Evolutionary conservation across 371 early-diverging fungal species (phyloP).

Genomic region (Saksenaea oblongispora): DNA sequence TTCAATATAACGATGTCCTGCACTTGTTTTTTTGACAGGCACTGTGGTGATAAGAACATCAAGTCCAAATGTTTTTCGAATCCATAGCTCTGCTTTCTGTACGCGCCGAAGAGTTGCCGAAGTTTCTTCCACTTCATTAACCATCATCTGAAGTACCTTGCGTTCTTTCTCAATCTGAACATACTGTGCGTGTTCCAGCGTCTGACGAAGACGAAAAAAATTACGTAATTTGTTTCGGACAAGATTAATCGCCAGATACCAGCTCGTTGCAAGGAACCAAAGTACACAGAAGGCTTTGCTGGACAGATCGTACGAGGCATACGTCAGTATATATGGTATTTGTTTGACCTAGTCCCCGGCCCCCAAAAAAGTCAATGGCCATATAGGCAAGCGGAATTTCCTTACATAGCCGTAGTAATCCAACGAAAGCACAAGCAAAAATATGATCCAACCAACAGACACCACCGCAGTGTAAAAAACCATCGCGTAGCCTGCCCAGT

Average conservation of each 20-base stretch:
- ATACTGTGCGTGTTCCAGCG: slow-evolving; percentile 40
- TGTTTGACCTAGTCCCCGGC: slow-evolving; percentile 8
- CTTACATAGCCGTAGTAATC: slow-evolving; percentile 63
- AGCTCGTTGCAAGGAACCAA: slow-evolving; percentile 64
- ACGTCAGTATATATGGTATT: slow-evolving; percentile 21
- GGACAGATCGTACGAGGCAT: slow-evolving; percentile 50
- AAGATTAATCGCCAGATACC: slow-evolving; percentile 58
- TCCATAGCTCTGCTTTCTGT: neutral
- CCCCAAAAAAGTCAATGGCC: neutral
- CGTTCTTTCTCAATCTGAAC: slow-evolving; percentile 62
- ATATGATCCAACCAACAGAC: slow-evolving; percentile 57
- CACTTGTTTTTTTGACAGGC: slow-evolving; percentile 34
- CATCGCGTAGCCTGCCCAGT: slow-evolving; percentile 45
- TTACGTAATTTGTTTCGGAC: slow-evolving; percentile 44
- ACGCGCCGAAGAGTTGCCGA: neutral
- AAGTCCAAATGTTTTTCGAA: slow-evolving; percentile 18
- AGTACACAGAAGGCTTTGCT: slow-evolving; percentile 63
- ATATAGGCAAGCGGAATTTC: neutral
- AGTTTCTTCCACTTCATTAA: slow-evolving; percentile 24
- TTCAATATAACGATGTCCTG: slow-evolving; percentile 57
- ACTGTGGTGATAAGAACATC: slow-evolving; percentile 28
- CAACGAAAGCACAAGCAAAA: slow-evolving; percentile 53
- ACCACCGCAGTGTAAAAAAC: slow-evolving; percentile 39
- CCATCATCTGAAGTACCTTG: slow-evolving; percentile 50
- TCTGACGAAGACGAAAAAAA: slow-evolving; percentile 54